phyloP scores from a whole-genome alignment of 2,329 filamentous ascomycete species.

The Botrytis deweyae region DNA sequence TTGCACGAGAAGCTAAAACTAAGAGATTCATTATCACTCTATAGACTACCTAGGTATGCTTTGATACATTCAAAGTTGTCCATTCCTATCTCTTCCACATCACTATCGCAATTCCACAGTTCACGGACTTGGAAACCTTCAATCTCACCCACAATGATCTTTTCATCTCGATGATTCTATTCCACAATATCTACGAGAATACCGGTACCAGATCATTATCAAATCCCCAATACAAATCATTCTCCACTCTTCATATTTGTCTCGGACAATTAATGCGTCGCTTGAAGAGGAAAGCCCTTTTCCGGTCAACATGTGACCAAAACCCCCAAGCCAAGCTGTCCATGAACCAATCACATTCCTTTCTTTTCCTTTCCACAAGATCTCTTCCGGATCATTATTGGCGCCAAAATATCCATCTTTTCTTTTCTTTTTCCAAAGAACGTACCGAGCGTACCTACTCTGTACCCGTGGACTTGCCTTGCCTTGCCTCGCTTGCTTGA shows the following conservation, averaged over 20 bases:
- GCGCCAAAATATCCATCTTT: not conserved
- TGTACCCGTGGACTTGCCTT: not conserved
- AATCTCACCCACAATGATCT: not conserved
- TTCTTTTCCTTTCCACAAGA: not conserved
- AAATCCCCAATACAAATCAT: not conserved
- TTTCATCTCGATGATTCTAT: not conserved
- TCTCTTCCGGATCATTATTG: not conserved
- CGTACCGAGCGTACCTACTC: too few species aligned
- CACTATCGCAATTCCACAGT: not conserved
- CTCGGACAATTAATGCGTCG: not conserved
- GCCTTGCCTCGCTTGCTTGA: too few species aligned
- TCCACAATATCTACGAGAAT: not conserved
- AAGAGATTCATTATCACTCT: not conserved
- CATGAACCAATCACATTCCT: not conserved
- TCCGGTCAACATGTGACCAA: not conserved
- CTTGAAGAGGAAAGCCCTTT: not conserved
- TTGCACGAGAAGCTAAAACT: too few species aligned
- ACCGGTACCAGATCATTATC: not conserved
- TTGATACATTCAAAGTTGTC: not conserved
- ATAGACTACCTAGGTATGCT: too few species aligned
- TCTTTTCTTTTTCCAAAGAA: not conserved
- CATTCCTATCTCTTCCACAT: not conserved
- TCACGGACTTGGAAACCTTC: not conserved
- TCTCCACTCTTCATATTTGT: not conserved
- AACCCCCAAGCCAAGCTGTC: not conserved